Percentiles rank a stretch among this genome's conserved stretches.
These are phyloP conservation scores for Leccinum rimulosum DNA, from an alignment of 768 basidiomycete genomes.

Conservation along the genomic window DNA sequence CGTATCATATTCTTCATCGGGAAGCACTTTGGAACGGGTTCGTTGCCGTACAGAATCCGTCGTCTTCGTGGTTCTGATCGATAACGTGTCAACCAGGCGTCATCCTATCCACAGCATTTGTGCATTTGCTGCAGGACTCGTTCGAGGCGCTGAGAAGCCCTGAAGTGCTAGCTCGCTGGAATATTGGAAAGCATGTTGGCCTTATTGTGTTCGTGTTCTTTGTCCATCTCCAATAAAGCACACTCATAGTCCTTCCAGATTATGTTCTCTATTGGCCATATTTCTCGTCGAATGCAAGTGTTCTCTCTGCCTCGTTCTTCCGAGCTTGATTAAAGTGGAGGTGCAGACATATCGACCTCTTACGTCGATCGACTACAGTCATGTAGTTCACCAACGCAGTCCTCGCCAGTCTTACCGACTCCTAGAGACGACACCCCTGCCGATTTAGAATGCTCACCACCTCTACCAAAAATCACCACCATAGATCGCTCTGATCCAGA, in stretches of 20 bases:
- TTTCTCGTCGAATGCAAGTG: slow-evolving; percentile 78
- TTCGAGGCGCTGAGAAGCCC: slow-evolving; percentile 57
- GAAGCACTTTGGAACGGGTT: slow-evolving; percentile 82
- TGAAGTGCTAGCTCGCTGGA: slow-evolving; percentile 44
- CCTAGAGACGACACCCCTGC: slow-evolving; percentile 19
- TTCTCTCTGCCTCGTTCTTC: background rate
- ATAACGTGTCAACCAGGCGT: slow-evolving; percentile 46
- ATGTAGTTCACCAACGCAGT: slow-evolving; percentile 48
- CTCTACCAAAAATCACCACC: slow-evolving; percentile 3
- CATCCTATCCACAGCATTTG: slow-evolving; percentile 80
- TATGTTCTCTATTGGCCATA: slow-evolving; percentile 64
- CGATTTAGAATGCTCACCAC: slow-evolving; percentile 3
- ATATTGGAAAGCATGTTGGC: slow-evolving; percentile 60
- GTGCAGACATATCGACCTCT: slow-evolving; percentile 68
- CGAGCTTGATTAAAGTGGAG: background rate
- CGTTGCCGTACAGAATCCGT: background rate
- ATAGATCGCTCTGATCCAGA: slow-evolving; percentile 14
- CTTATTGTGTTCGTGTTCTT: slow-evolving; percentile 65
- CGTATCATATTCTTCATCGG: slow-evolving; percentile 76
- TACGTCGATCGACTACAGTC: slow-evolving; percentile 72
- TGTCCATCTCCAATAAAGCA: background rate
- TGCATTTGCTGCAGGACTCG: slow-evolving; percentile 76
- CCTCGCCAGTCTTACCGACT: slow-evolving; percentile 36
- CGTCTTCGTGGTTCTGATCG: background rate
- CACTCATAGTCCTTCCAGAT: slow-evolving; percentile 35